These are phyloP conservation scores for Ottelia alismoides DNA, from an alignment of 106 monocot species.

Conservation along the genomic window DNA sequence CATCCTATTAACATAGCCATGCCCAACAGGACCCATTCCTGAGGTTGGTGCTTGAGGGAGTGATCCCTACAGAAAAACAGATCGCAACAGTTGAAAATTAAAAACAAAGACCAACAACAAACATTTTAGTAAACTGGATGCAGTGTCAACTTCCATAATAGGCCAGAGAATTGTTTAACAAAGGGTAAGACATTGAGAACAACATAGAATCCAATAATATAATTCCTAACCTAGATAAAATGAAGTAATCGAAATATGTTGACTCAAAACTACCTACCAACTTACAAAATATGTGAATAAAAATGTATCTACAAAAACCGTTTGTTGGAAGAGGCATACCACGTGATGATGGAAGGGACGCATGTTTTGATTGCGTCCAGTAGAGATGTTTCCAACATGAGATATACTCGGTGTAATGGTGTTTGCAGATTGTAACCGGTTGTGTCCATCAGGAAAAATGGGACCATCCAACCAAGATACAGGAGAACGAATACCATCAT, in stretches of 20 bases:
- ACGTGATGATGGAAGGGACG: constrained; percentile 13
- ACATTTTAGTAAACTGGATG: no score
- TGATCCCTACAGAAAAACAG: constrained; percentile 12
- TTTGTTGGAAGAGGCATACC: constrained; percentile 8
- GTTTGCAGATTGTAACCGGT: constrained; percentile 11
- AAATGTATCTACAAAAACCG: no score
- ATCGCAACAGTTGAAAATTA: not conserved
- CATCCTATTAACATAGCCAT: constrained; percentile 36
- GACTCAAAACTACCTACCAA: no score
- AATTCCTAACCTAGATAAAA: not conserved
- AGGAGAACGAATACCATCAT: constrained; percentile 43
- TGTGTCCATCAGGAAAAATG: constrained; percentile 25
- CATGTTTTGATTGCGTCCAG: constrained; percentile 24
- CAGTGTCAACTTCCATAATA: not conserved
- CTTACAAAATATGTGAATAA: no score
- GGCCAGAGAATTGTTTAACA: not conserved
- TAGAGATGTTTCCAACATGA: constrained; percentile 10
- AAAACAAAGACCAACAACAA: constrained; percentile 1
- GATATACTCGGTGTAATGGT: constrained; percentile 17
- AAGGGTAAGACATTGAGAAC: not conserved
- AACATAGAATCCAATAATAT: not conserved
- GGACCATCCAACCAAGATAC: constrained; percentile 35
- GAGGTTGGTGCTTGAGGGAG: constrained; percentile 21
- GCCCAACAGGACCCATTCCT: constrained; percentile 12
- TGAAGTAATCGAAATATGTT: not conserved